Percentiles rank a stretch among this genome's conserved stretches.
Conservation (phyloP, 2,329 filamentous ascomycete species). For the Fusarium paranaense region DNA sequence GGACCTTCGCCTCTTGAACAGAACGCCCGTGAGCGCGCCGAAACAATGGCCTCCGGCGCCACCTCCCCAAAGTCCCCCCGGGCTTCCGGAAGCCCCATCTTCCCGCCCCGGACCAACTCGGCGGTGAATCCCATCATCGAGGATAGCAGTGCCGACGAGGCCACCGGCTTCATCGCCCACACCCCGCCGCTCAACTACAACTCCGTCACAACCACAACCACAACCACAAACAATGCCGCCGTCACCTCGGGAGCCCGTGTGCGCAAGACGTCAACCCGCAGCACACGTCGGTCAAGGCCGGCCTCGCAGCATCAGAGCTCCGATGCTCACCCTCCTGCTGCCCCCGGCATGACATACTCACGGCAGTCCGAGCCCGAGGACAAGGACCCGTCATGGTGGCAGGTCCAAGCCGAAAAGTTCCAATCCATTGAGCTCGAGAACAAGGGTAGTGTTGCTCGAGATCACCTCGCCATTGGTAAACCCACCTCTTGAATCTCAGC, state of each 20-base stretch:
- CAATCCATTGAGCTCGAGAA: conserved; percentile 82
- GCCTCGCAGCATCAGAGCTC: conserved; percentile 12
- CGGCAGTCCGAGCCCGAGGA: conserved; percentile 37
- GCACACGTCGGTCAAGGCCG: conserved; percentile 16
- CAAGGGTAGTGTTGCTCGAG: conserved; percentile 84
- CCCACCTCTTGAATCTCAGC: neutral
- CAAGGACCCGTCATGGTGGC: conserved; percentile 61
- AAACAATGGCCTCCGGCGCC: conserved; percentile 51
- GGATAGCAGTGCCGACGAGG: conserved; percentile 53
- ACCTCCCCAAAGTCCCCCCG: conserved; percentile 29
- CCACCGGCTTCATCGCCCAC: conserved; percentile 53
- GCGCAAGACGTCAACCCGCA: conserved; percentile 25
- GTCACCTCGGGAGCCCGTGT: conserved; percentile 23
- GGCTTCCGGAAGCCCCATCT: conserved; percentile 33
- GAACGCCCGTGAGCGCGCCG: conserved; percentile 58
- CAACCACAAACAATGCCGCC: conserved; percentile 6
- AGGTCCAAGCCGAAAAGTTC: conserved; percentile 59
- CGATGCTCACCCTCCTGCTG: conserved; percentile 11
- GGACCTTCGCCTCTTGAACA: conserved; percentile 36
- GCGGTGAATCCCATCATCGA: conserved; percentile 31
- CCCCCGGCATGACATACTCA: conserved; percentile 22
- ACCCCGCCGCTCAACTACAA: conserved; percentile 55
- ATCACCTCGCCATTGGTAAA: conserved; percentile 82
- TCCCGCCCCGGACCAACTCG: conserved; percentile 27
- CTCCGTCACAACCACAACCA: conserved; percentile 46